Evolutionary conservation across 2,329 filamentous ascomycete genomes (phyloP), one percentile per base, ranked within the genome.

Genomic region (Aspergillus sclerotialis): DNA sequence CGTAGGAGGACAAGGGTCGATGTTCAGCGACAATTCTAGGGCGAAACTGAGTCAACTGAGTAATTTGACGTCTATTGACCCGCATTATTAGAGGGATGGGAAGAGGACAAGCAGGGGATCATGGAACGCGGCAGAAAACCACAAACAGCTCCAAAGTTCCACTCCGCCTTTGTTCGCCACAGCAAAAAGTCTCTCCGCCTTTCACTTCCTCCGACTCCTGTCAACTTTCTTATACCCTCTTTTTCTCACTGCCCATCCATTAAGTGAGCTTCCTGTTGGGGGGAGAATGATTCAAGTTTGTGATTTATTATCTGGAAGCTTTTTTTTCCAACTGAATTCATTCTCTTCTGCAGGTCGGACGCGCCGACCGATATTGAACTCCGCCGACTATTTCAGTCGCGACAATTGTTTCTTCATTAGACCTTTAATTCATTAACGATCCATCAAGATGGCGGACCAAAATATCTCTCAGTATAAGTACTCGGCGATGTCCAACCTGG

Each of bases 401-500:
- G 40, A 46, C 43, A 47, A 6, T 10, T 10, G 19, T 23, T 23
- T 10, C 6, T 23, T 23, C 10, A 32, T 39, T 47, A 28, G 8
- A 17, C 35, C 38, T 41, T 41, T 45, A 38, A 30, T 38, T 26
- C 17, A 28, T 35, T 34, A 15, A 24, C 28, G 35, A 15, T 40
- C 43, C 40, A 36, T 43, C 58, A 70, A 61, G 35, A 89, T 90
- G 85, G 75, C 83, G 64, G 84, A 73, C 53, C 66, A 70, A 45
- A 72, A 75, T 82, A 84, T 94, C 56, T 89, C 87, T 65, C 89
- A 94, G 68, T 95, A 94, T 77, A 95, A 95, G 68, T 94, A 95
- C 78, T 88, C 88, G 80, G 88, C 86, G 65, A 96, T 98, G 92
- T 98, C 92, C 70, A 98, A 98, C 80, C 83, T 98, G 87, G 92